Base-by-base conservation (phyloP, 2,329 filamentous ascomycete species). In the Clonostachys byssicola region DNA sequence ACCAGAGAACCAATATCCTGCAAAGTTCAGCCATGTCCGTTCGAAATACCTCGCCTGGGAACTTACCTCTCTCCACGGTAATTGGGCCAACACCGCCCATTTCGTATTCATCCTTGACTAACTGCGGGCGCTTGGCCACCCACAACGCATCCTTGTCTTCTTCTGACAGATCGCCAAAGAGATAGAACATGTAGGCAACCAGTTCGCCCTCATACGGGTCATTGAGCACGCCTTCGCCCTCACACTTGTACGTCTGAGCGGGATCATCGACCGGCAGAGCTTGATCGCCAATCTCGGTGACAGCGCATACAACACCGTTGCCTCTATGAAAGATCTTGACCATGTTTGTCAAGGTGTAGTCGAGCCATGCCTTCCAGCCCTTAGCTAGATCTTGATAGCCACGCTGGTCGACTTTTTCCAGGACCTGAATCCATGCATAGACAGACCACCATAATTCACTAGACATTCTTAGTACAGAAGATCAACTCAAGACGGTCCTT, bases 171-270 rank as follows among this genome's bases (percentile, higher is more conserved):
- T 53, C 53, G 4, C 59, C 58, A 35, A 70, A 71, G 48, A 72
- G 65, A 40, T 71, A 60, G 10, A 72, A 52, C 47, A 66, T 71
- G 40, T 63, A 70, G 0, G 66, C 65, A 35, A 72, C 62, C 1
- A 72, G 59, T 50, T 72, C 69, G 40, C 69, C 69, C 48, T 72
- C 69, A 41, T 69, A 72, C 2, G 69, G 69, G 44, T 72, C 69
- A 40, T 72, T 63, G 3, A 72, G 57, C 16, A 58, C 56, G 1
- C 52, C 54, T 6, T 48, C 53, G 34, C 56, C 59, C 49, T 72
- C 66, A 47, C 69, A 72, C 34, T 54, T 50, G 51, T 72, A 71
- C 1, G 52, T 51, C 45, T 64, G 61, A 16, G 54, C 45, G 2
- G 58, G 40, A 18, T 63, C 47, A 0, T 53, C 42, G 51, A 67